phyloP scores from a whole-genome alignment of 805 yeast genomes.

The Candida orba region DNA sequence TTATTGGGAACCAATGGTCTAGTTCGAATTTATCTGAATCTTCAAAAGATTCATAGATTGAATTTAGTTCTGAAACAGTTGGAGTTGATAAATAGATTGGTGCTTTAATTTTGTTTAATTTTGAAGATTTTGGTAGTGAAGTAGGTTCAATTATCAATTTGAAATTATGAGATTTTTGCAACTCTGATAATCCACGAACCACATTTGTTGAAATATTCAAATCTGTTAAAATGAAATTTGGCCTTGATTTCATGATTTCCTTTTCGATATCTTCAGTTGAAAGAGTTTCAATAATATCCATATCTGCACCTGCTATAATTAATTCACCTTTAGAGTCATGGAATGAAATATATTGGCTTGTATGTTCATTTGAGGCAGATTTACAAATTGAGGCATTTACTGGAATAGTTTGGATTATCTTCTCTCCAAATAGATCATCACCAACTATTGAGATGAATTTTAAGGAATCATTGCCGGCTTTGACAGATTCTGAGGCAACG shows the following conservation, averaged over 20 bases:
- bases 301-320: slow-evolving; percentile 75
- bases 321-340: slow-evolving; percentile 59
- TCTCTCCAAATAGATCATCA: slow-evolving; percentile 45
- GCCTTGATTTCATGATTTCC: slow-evolving; percentile 34
- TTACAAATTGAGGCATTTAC: slow-evolving; percentile 20
- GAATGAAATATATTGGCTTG: slow-evolving; percentile 71
- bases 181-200: slow-evolving; percentile 29
- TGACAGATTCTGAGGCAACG: slow-evolving; percentile 57
- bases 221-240: slow-evolving; percentile 53
- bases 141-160: slow-evolving; percentile 69
- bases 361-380: slow-evolving; percentile 19
- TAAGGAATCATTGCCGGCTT: slow-evolving; percentile 23
- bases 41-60: slow-evolving; percentile 46
- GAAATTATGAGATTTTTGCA: slow-evolving; percentile 22
- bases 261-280: slow-evolving; percentile 34
- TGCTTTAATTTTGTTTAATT: slow-evolving; percentile 7
- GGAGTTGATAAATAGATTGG: slow-evolving; percentile 42
- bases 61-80: slow-evolving; percentile 52
- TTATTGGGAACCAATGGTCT: slow-evolving; percentile 66
- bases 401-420: slow-evolving; percentile 29
- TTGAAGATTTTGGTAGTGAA: slow-evolving; percentile 53
- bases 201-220: slow-evolving; percentile 51
- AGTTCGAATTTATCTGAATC: slow-evolving; percentile 37
- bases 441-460: slow-evolving; percentile 57
- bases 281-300: slow-evolving; percentile 57